These are phyloP conservation scores for Xylariaceae sp. DNA, from an alignment of 2,329 filamentous ascomycete genomes.

Conservation along the genomic window DNA sequence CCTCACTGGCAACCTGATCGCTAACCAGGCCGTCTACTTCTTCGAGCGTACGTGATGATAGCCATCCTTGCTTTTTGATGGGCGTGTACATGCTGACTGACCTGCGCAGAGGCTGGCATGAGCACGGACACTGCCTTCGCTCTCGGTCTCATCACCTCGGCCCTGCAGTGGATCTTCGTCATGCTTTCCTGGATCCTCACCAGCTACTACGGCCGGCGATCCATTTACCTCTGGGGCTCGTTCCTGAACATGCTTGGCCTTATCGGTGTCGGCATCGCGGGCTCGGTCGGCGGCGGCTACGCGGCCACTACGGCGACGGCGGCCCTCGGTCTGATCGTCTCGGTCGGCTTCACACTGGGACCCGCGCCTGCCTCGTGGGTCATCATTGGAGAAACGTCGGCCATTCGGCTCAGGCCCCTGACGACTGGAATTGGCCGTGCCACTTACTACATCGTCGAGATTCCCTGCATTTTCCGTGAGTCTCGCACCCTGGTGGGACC, in stretches of 20 bases:
- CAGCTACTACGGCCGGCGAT: conserved; percentile 46
- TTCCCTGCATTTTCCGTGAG: conserved; percentile 62
- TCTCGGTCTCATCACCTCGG: conserved; percentile 10
- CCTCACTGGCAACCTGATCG: conserved; percentile 54
- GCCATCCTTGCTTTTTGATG: neutral
- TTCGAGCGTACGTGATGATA: conserved; percentile 39
- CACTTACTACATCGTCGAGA: conserved; percentile 56
- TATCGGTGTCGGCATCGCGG: conserved; percentile 45
- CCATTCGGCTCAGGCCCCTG: conserved; percentile 56
- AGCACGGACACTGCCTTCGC: conserved; percentile 29
- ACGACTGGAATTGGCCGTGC: conserved; percentile 58
- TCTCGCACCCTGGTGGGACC: too few species aligned
- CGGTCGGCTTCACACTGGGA: conserved; percentile 55
- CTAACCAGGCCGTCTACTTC: conserved; percentile 56
- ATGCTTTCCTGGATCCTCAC: conserved; percentile 63
- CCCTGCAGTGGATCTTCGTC: conserved; percentile 39
- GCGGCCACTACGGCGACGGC: conserved; percentile 48
- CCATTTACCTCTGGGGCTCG: conserved; percentile 11
- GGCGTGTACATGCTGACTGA: conserved; percentile 2
- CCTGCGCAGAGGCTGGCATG: conserved; percentile 50
- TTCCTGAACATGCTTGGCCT: conserved; percentile 7
- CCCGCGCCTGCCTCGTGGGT: conserved; percentile 58
- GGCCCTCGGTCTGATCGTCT: conserved; percentile 56
- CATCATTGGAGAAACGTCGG: conserved; percentile 60
- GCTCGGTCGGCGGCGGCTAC: conserved; percentile 34